These are phyloP conservation scores for Porphyra umbilicalis DNA, from an alignment of 31 red algal species.

Conservation along the genomic window DNA sequence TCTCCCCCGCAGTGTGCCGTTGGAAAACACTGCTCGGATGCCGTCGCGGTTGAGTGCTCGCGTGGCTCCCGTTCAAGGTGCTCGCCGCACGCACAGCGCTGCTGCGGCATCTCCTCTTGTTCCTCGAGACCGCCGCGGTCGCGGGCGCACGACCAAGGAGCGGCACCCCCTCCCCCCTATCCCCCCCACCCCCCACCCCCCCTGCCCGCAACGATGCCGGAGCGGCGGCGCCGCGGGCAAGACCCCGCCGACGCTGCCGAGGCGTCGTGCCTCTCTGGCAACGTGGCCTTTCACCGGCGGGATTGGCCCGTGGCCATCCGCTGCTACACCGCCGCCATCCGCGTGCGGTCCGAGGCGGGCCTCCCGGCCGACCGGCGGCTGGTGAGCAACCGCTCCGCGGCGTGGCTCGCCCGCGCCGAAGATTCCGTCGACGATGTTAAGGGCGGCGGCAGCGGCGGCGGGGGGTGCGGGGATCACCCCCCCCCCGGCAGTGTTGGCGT, in stretches of 20 bases:
- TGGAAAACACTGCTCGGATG: too few relatives aligned
- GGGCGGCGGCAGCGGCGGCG: constrained; percentile 36
- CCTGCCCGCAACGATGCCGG: background rate
- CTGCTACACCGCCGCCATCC: constrained; percentile 6
- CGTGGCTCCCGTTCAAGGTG: too few relatives aligned
- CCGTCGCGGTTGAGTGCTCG: too few relatives aligned
- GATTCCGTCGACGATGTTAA: constrained; percentile 30
- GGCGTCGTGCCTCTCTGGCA: background rate
- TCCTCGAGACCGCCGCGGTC: too few relatives aligned
- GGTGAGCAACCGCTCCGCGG: background rate
- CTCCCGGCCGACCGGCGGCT: background rate
- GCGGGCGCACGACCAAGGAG: too few relatives aligned
- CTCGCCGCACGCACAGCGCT: too few relatives aligned
- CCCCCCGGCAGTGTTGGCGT: background rate
- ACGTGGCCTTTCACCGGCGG: background rate
- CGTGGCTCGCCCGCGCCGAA: background rate
- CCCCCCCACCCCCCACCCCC: background rate
- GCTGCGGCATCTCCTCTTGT: too few relatives aligned
- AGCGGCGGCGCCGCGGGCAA: background rate
- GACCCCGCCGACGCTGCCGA: constrained; percentile 1
- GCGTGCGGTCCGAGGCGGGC: background rate
- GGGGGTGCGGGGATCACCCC: background rate
- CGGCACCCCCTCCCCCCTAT: too few relatives aligned
- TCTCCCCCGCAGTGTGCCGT: too few relatives aligned
- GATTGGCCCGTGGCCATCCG: constrained; percentile 2